Evolutionary conservation across 768 basidiomycete genomes (phyloP).

Genomic region (Dioszegia aurantiaca): DNA sequence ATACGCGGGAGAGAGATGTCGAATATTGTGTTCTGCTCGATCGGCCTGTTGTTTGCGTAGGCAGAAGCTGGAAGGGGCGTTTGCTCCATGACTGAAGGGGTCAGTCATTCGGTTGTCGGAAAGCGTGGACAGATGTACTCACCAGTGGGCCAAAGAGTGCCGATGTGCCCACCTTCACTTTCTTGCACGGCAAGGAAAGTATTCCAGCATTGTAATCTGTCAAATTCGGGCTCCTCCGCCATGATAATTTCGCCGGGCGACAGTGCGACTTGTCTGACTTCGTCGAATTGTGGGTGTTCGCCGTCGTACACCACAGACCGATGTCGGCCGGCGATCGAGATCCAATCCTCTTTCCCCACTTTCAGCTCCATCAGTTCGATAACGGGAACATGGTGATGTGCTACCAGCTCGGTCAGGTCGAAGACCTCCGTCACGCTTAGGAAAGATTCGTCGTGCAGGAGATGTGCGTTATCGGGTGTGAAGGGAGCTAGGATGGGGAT

Average conservation of each 20-base stretch:
- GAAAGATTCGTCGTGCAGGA: conserved; percentile 1
- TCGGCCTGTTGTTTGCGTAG: background rate
- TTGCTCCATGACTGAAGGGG: conserved; percentile 3
- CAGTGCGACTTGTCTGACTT: background rate
- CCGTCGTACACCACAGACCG: conserved; percentile 17
- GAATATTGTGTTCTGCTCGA: background rate
- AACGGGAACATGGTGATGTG: conserved; percentile 7
- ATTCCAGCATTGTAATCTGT: conserved; percentile 13
- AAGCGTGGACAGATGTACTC: background rate
- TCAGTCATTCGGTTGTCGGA: background rate
- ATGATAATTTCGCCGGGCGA: conserved; percentile 11
- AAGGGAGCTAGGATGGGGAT: conserved; percentile 21
- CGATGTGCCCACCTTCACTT: background rate
- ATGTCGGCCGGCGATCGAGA: background rate
- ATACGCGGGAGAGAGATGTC: conserved; percentile 4
- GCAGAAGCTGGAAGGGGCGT: background rate
- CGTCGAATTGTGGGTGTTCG: conserved; percentile 4
- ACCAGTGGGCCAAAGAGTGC: background rate
- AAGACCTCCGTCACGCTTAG: conserved; percentile 12
- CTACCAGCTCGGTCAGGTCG: conserved; percentile 15
- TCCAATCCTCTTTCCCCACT: conserved; percentile 1
- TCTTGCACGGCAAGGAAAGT: background rate
- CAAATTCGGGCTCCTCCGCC: conserved; percentile 11
- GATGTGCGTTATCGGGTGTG: background rate
- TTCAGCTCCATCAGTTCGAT: conserved; percentile 20